Conservation (phyloP, 306 rosid species). For the Prunus dulcis region DNA sequence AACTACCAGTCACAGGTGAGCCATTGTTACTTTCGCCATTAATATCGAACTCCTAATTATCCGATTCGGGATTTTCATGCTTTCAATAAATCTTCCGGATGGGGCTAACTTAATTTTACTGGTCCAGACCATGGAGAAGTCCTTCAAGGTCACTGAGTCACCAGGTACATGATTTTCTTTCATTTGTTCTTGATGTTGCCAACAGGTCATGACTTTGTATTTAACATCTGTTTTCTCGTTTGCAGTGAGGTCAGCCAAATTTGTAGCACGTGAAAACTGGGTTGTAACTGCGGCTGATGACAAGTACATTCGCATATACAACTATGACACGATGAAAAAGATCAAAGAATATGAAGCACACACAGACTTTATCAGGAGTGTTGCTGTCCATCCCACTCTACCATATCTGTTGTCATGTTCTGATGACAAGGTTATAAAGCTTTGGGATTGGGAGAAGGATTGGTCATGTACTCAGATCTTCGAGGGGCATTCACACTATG, state of each 20-base stretch:
- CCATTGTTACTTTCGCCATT: not conserved
- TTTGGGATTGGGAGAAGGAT: conserved; percentile 60
- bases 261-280: conserved; percentile 52
- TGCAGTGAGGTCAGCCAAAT: conserved; percentile 73
- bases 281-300: conserved; percentile 50
- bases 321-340: conserved; percentile 37
- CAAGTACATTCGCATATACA: conserved; percentile 45
- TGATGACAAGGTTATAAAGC: conserved; percentile 49
- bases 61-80: not conserved
- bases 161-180: conserved; percentile 43
- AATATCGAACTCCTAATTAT: too few species aligned
- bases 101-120: conserved; percentile 15
- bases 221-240: not conserved
- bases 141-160: conserved; percentile 45
- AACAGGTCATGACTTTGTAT: not conserved
- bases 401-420: conserved; percentile 59
- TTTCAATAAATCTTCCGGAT: not conserved
- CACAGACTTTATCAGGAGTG: conserved; percentile 52
- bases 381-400: conserved; percentile 50
- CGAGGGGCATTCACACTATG: conserved; percentile 63
- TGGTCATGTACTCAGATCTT: conserved; percentile 47
- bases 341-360: conserved; percentile 52
- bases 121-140: conserved; percentile 48
- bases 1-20: conserved; percentile 58
- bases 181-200: not conserved